Evolutionary conservation across 768 basidiomycete genomes (phyloP), one percentile per base, ranked within the genome.

Genomic region (Russula sp.): DNA sequence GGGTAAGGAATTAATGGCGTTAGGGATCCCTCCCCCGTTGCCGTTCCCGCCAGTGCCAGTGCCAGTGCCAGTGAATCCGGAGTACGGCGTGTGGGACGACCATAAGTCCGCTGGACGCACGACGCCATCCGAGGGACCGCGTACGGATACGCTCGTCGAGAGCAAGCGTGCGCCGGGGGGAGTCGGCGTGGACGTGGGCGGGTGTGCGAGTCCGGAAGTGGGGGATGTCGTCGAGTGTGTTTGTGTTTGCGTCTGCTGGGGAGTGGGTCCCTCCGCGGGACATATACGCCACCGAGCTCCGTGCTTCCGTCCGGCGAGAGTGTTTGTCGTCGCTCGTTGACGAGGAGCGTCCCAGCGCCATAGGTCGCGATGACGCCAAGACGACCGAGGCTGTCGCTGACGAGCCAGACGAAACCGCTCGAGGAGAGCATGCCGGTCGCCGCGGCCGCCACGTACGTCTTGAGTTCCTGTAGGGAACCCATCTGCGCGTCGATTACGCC

Each of bases 331-430:
- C 67, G 70, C 2, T 72, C 67, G 28, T 69, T 55, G 66, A 95
- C 81, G 69, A 98, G 86, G 24, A 97, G 79, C 1, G 96, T 96
- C 20, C 92, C 93, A 0, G 92, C 81, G 6, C 92, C 94, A 71
- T 93, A 91, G 0, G 95, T 96, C 18, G 92, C 90, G 55, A 94
- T 74, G 65, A 95, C 81, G 28, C 85, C 93, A 59, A 87, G 75
- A 67, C 82, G 80, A 18, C 84, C 85, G 5, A 73, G 71, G 22
- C 75, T 70, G 76, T 92, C 89, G 3, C 83, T 83, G 64, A 95
- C 92, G 73, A 96, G 83, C 95, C 94, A 96, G 61, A 94, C 79
- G 79, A 84, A 94, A 58, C 92, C 92, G 34, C 83, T 84, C 62
- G 85, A 85, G 70, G 86, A 86, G 81, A 93, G 85, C 65, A 91